phyloP scores from a whole-genome alignment of 164 flowering plant genomes.

The Stephania yunnanensis region DNA sequence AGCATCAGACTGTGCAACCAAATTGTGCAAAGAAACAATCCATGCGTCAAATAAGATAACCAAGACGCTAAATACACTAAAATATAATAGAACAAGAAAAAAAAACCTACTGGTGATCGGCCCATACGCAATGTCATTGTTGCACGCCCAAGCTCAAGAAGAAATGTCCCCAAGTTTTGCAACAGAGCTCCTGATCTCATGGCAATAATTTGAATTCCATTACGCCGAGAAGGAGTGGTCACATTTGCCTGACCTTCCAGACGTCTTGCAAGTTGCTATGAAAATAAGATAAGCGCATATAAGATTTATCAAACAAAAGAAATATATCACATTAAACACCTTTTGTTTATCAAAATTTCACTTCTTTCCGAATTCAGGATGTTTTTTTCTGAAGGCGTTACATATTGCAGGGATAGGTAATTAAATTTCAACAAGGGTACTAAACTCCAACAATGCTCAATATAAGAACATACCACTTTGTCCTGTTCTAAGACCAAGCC shows the following conservation, averaged over 20 bases:
- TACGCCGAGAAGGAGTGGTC: conserved; percentile 42
- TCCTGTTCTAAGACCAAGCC: not conserved
- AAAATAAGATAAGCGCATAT: not conserved
- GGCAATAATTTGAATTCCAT: conserved; percentile 48
- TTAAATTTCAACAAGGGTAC: not conserved
- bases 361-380: not conserved
- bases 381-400: not conserved
- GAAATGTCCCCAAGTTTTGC: conserved; percentile 69
- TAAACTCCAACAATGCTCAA: not conserved
- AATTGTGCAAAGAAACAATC: not conserved
- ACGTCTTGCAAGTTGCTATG: conserved; percentile 66
- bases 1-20: conserved; percentile 64
- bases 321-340: not conserved
- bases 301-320: not conserved
- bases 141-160: conserved; percentile 91
- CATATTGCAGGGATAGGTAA: not conserved
- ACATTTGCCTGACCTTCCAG: conserved; percentile 48
- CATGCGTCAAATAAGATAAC: not conserved
- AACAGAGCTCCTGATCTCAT: conserved; percentile 52
- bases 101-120: conserved; percentile 53
- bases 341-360: not conserved
- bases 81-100: not conserved
- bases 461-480: not conserved
- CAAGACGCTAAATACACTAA: not conserved
- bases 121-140: conserved; percentile 79